Evolutionary conservation across 2,329 filamentous ascomycete species (phyloP).

Genomic region (Aspergillus candidus): DNA sequence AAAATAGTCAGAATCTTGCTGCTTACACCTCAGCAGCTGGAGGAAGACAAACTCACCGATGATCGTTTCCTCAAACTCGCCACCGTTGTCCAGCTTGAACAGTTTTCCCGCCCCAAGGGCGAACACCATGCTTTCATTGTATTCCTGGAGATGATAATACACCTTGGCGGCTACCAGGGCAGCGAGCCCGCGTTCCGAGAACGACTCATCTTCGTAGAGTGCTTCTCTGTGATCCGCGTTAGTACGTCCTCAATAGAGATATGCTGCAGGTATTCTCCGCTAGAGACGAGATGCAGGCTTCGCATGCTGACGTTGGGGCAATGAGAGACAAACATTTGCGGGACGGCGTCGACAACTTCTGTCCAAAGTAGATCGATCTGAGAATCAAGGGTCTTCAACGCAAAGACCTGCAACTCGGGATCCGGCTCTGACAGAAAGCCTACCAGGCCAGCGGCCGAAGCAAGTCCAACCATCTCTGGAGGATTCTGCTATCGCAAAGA

Average conservation of each 20-base stretch:
- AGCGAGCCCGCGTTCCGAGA: constrained; percentile 88
- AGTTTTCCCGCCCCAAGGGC: constrained; percentile 90
- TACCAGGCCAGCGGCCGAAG: constrained; percentile 88
- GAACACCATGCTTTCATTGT: constrained; percentile 99
- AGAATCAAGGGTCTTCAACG: constrained; percentile 88
- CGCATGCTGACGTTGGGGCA: background rate
- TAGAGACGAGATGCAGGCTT: no score
- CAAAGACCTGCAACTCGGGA: constrained; percentile 88
- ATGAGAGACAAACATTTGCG: constrained; percentile 69
- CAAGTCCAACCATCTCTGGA: constrained; percentile 75
- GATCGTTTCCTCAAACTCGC: constrained; percentile 98
- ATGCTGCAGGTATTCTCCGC: no score
- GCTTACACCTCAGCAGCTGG: no score
- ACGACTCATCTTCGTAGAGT: constrained; percentile 92
- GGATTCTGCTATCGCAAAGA: constrained; percentile 19
- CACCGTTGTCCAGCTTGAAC: constrained; percentile 83
- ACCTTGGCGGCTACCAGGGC: constrained; percentile 95
- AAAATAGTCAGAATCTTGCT: constrained; percentile 3
- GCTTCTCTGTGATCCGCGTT: constrained; percentile 61
- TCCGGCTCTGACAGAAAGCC: constrained; percentile 95
- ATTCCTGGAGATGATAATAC: constrained; percentile 97
- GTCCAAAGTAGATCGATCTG: constrained; percentile 98
- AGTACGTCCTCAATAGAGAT: no score
- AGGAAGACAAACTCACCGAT: constrained; percentile 54
- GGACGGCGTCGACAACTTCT: constrained; percentile 86